Base-by-base conservation (phyloP, 78 protist species). In the Planoprotostelium fungivorum region DNA sequence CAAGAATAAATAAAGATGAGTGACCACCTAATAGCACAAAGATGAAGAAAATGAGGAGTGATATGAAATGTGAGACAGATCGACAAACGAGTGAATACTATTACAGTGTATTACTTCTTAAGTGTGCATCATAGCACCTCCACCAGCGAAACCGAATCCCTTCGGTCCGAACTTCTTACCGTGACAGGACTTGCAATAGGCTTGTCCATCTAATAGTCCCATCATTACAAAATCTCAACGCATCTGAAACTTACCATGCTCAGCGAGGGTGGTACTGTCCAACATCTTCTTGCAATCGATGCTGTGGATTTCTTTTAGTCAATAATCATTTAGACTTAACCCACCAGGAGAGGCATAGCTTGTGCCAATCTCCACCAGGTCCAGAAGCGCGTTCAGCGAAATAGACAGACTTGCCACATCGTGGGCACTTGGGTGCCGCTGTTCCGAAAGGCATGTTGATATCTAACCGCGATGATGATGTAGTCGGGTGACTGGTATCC, bases 191-290 rank as follows among this genome's bases (percentile, higher is more conserved):
- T 84, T 84, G 86, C 86, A 84, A 10, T 84, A 84, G 25, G 34
- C 86, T 10, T 84, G 34, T 31, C 86, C 86, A 31, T 84, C 86
- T 51, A 16, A 51, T 16, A 51, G n/a, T n/a, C n/a, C n/a, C n/a
- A 51, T 25, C 5, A 51, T 51, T 51, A 51, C 5, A 5, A 51
- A 51, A 5, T 16, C 5, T 25, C 5, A 51, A 51, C 5, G 16
- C 31, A 51, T 51, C 73, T 25, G 16, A 51, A 51, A 51, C 73
- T 5, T 25, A 51, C 73, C 73, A 31, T 84, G 86, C 86, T 84
- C 86, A 31, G 86, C 86, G 36, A 28, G 1, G 37, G 86, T 84
- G 37, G 86, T 84, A 10, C 86, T 84, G 86, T 84, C 37, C 86
- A 31, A 1, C 73, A 51, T 51, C 73, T 51, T 51, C 16, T 16